Evolutionary conservation across 768 basidiomycete species (phyloP).

Genomic region (Naganishia vishniacii): DNA sequence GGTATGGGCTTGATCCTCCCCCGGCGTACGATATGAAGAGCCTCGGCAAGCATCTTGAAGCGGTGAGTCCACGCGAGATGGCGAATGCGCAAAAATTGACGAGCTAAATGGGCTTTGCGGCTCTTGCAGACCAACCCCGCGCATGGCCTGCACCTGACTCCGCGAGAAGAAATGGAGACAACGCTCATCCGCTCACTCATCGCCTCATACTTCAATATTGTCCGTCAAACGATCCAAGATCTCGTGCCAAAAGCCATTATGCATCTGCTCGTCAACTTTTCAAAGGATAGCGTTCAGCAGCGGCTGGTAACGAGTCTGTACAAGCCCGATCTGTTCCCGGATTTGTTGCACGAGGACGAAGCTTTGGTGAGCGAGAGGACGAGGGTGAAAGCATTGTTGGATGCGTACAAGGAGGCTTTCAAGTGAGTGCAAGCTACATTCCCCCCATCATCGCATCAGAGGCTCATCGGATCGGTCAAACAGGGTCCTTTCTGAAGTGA

Average conservation of each 20-base stretch:
- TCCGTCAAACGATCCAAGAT: constrained; percentile 94
- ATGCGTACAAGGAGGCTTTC: constrained; percentile 76
- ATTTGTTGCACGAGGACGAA: constrained; percentile 92
- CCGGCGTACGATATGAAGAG: constrained; percentile 99
- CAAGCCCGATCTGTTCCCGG: constrained; percentile 85
- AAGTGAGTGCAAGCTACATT: constrained; percentile 26
- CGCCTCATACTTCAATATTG: constrained; percentile 89
- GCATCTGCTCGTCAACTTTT: constrained; percentile 77
- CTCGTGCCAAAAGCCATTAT: constrained; percentile 96
- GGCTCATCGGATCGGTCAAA: not conserved
- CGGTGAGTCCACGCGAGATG: constrained; percentile 60
- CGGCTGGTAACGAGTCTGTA: constrained; percentile 89
- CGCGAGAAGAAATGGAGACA: constrained; percentile 94
- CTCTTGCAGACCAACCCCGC: constrained; percentile 56
- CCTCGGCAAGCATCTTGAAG: constrained; percentile 92
- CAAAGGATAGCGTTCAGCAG: constrained; percentile 94
- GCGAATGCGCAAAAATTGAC: no score
- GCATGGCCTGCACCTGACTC: constrained; percentile 61
- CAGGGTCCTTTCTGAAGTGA: constrained; percentile 47
- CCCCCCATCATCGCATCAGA: no score
- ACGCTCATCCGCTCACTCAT: constrained; percentile 89
- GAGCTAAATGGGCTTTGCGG: no score
- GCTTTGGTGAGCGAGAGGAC: constrained; percentile 85
- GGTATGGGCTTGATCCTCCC: constrained; percentile 60
- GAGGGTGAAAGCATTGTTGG: constrained; percentile 85